These are phyloP conservation scores for Aspergillus phoenicis DNA, from an alignment of 2,329 filamentous ascomycete genomes.

Conservation along the genomic window DNA sequence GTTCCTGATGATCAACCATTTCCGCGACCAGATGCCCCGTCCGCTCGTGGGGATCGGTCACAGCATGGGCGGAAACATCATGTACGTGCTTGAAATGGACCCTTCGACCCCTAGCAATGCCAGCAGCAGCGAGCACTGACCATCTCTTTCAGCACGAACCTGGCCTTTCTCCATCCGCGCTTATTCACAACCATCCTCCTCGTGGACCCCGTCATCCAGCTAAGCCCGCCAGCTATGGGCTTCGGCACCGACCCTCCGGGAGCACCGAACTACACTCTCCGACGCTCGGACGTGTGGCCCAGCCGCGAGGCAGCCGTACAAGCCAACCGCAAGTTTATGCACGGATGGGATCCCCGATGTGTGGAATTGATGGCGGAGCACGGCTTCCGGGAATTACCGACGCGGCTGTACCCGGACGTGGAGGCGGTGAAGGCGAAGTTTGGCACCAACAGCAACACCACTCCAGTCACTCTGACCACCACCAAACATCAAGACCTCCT, in stretches of 20 bases:
- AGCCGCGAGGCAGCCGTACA: constrained; percentile 9
- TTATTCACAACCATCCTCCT: constrained; percentile 13
- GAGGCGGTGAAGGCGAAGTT: background rate
- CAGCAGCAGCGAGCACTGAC: background rate
- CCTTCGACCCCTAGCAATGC: background rate
- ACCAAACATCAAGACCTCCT: constrained; percentile 11
- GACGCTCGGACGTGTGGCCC: constrained; percentile 13
- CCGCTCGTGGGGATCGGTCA: constrained; percentile 23
- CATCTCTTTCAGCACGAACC: background rate
- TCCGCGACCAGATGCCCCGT: constrained; percentile 17
- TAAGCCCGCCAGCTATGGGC: background rate
- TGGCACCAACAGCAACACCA: background rate
- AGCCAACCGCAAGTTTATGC: constrained; percentile 1
- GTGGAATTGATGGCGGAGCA: constrained; percentile 9
- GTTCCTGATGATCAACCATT: constrained; percentile 15
- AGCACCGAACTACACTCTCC: constrained; percentile 4
- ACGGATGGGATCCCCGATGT: constrained; percentile 16
- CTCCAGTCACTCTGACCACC: constrained; percentile 14
- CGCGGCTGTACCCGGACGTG: constrained; percentile 7
- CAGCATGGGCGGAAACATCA: constrained; percentile 18
- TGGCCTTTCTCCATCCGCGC: constrained; percentile 10
- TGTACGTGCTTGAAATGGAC: background rate
- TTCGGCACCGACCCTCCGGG: constrained; percentile 1
- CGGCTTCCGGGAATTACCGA: constrained; percentile 18
- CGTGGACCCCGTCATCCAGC: constrained; percentile 15